phyloP scores from a whole-genome alignment of 495 filamentous ascomycete species.

The Hyaloscypha variabilis region DNA sequence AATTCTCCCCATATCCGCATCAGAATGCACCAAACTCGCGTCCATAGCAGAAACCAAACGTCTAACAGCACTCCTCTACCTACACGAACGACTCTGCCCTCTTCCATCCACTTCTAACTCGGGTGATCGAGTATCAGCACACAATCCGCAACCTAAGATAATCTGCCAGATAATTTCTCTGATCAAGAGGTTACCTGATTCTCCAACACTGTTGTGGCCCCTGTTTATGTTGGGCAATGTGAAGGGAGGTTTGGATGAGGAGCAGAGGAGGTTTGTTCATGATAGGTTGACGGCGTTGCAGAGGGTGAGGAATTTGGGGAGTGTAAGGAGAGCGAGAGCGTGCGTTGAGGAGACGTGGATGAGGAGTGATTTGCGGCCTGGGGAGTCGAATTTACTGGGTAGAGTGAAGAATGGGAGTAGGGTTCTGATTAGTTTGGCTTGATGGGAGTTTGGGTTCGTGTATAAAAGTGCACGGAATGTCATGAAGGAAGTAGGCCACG shows the following conservation, averaged over 20 bases:
- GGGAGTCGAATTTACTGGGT: no score
- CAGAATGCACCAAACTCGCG: not conserved
- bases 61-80: not conserved
- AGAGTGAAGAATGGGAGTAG: no score
- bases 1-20: not conserved
- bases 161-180: not conserved
- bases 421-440: no score
- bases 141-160: not conserved
- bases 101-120: not conserved
- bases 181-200: not conserved
- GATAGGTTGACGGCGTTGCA: not conserved
- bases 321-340: not conserved
- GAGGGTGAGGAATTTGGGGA: slow-evolving; percentile 6
- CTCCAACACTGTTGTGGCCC: not conserved
- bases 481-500: no score
- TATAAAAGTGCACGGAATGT: no score
- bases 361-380: not conserved
- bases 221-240: not conserved
- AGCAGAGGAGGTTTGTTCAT: not conserved
- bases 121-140: no score
- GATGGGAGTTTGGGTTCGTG: no score
- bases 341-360: not conserved
- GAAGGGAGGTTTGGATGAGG: not conserved
- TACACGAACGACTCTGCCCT: not conserved
- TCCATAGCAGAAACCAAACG: not conserved